Percentiles rank a stretch among this genome's conserved stretches.
Conservation (phyloP, 148 eudicot genomes). For the Vaccinium macrocarpon region DNA sequence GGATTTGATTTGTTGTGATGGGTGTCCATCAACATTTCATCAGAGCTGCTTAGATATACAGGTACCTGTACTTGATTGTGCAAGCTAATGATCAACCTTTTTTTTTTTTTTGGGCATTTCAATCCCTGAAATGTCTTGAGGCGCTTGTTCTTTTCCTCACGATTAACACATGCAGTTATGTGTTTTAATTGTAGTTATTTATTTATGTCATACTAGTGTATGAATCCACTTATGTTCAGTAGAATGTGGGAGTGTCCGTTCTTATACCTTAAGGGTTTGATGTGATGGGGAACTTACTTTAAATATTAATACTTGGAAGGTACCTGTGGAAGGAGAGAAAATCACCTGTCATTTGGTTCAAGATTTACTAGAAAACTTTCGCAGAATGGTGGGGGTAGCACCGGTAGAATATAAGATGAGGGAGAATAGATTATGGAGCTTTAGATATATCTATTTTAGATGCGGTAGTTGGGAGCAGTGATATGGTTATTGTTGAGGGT, state of each 20-base stretch:
- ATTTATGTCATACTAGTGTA: not conserved
- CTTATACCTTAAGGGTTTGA: not conserved
- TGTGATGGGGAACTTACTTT: not conserved
- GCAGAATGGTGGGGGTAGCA: not conserved
- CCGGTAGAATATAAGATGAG: not conserved
- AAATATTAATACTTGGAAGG: not conserved
- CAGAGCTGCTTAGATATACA: conserved; percentile 81
- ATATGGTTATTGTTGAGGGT: not conserved
- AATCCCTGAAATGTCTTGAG: not conserved
- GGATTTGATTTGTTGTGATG: conserved; percentile 93
- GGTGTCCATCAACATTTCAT: conserved; percentile 97
- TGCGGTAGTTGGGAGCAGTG: not conserved
- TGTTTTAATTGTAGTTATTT: not conserved
- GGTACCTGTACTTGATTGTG: conserved; percentile 31
- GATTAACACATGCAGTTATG: not conserved
- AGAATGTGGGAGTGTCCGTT: not conserved
- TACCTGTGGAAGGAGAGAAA: not conserved
- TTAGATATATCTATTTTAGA: not conserved
- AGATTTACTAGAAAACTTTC: not conserved
- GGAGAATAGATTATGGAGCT: not conserved
- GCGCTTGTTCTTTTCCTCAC: not conserved
- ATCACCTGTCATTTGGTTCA: not conserved
- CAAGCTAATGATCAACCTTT: not conserved
- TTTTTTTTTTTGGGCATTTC: not conserved
- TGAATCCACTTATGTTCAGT: not conserved